These are phyloP conservation scores for Nicotiana paniculata DNA, from an alignment of 257 asterid genomes.

Conservation along the genomic window DNA sequence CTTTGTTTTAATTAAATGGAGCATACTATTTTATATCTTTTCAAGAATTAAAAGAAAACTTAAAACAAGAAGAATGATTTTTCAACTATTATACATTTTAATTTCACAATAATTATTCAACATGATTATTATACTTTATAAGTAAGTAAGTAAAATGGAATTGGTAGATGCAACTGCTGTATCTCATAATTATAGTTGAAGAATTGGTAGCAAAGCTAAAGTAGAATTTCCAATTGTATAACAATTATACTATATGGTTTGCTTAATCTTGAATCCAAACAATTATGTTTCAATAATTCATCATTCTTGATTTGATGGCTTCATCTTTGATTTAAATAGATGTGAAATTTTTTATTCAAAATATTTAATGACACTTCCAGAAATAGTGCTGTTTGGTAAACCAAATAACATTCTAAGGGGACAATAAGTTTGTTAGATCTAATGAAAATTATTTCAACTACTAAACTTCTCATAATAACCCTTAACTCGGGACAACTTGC, in stretches of 20 bases:
- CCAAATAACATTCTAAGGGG: background rate
- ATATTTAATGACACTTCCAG: background rate
- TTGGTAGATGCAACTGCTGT: background rate
- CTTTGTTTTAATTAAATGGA: background rate
- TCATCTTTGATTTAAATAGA: background rate
- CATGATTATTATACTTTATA: background rate
- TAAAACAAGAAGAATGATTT: background rate
- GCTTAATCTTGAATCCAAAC: background rate
- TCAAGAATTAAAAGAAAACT: background rate
- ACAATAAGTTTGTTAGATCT: background rate
- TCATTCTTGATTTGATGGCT: background rate
- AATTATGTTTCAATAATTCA: background rate
- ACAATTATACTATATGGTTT: background rate
- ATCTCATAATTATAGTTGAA: background rate
- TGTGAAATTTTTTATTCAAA: background rate
- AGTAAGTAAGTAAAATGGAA: background rate
- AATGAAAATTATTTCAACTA: background rate
- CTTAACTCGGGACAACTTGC: no score
- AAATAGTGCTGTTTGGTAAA: background rate
- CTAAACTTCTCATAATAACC: background rate
- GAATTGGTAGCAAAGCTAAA: background rate
- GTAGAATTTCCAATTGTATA: background rate
- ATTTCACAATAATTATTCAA: background rate
- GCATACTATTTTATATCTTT: background rate
- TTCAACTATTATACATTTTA: background rate